Evolutionary conservation across 345 rosid species (phyloP).

Genomic region (Gossypium rotundifolium): DNA sequence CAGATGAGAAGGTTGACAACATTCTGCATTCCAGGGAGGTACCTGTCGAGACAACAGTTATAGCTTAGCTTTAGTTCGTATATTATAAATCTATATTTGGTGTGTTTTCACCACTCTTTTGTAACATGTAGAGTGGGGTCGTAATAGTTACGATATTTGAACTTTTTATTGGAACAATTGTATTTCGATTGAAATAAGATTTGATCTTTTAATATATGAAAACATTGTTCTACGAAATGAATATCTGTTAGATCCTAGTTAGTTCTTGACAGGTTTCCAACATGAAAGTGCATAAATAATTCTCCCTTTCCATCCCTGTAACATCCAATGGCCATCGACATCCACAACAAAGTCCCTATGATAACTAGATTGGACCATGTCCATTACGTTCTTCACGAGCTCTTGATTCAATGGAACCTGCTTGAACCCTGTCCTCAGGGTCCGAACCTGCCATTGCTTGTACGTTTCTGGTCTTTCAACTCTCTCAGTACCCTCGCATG

Average conservation of each 20-base stretch:
- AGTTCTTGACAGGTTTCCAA: conserved; percentile 47
- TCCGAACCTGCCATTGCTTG: conserved; percentile 62
- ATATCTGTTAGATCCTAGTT: not conserved
- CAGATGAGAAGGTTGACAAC: conserved; percentile 43
- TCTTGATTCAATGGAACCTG: conserved; percentile 43
- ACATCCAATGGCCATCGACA: conserved; percentile 64
- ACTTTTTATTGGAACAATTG: not conserved
- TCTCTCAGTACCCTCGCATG: conserved; percentile 52
- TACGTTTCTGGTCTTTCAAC: conserved; percentile 67
- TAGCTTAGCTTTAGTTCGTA: conserved; percentile 40
- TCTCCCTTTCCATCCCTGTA: conserved; percentile 90
- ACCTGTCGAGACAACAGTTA: conserved; percentile 58
- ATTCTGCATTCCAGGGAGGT: conserved; percentile 35
- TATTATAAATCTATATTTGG: not conserved
- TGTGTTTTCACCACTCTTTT: not conserved
- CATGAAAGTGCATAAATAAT: conserved; percentile 54
- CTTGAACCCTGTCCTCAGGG: conserved; percentile 52
- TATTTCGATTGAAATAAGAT: not conserved
- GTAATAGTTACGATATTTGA: not conserved
- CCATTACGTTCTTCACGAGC: conserved; percentile 37
- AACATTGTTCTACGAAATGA: not conserved
- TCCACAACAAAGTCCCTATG: conserved; percentile 60
- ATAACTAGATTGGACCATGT: conserved; percentile 35
- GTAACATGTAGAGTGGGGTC: not conserved
- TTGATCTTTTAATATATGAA: not conserved